phyloP scores from a whole-genome alignment of 2,329 filamentous ascomycete species.

The Aspergillus pseudoviridinutans region DNA sequence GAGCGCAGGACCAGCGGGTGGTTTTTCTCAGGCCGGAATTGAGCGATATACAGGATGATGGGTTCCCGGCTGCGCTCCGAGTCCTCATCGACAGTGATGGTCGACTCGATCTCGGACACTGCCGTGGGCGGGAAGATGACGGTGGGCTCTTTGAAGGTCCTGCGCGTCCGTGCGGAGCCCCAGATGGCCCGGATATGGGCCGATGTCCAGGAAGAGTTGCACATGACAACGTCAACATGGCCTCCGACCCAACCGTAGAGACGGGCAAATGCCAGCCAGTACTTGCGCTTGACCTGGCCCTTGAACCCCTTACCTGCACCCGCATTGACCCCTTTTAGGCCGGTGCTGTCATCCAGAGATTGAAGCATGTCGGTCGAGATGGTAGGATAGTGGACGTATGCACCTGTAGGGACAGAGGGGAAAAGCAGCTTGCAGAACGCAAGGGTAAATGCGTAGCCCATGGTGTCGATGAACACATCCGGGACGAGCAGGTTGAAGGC shows the following conservation, averaged over 20 bases:
- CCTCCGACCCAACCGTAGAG: constrained; percentile 80
- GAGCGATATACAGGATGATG: constrained; percentile 85
- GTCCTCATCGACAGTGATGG: constrained; percentile 65
- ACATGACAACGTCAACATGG: constrained; percentile 90
- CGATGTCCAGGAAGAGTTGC: constrained; percentile 94
- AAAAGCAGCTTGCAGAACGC: constrained; percentile 81
- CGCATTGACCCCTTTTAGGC: constrained; percentile 72
- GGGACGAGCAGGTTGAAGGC: constrained; percentile 88
- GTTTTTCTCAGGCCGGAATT: constrained; percentile 97
- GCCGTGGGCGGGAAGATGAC: constrained; percentile 91
- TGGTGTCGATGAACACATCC: constrained; percentile 93
- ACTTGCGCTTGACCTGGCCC: constrained; percentile 69
- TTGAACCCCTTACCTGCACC: constrained; percentile 70
- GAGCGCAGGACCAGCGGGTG: constrained; percentile 81
- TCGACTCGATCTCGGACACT: constrained; percentile 74
- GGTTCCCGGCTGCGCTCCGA: constrained; percentile 68
- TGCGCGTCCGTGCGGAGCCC: constrained; percentile 51
- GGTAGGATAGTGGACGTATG: constrained; percentile 97
- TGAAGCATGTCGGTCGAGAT: constrained; percentile 97
- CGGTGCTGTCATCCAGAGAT: constrained; percentile 66
- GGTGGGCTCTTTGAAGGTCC: constrained; percentile 46
- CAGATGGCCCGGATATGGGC: constrained; percentile 76
- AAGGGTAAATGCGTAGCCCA: constrained; percentile 93
- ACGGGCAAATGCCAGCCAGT: constrained; percentile 82
- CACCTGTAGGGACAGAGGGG: constrained; percentile 72